Base-by-base conservation (phyloP, 129 eudicot genomes). In the Flaveria brownii region DNA sequence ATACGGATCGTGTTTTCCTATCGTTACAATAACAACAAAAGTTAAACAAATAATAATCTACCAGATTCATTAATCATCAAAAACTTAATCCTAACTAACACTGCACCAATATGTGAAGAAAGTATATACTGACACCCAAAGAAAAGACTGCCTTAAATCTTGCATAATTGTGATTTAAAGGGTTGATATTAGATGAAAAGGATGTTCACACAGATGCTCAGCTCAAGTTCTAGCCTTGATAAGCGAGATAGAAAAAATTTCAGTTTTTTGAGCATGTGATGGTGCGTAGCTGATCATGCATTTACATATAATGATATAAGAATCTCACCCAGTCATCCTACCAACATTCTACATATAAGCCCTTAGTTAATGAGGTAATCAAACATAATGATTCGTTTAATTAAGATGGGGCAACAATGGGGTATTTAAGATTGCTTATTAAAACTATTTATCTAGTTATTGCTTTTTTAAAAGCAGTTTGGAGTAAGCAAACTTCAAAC, bases 1-100 rank as follows among this genome's bases (percentile, higher is more conserved):
- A 92, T 73, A 86, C 67, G 46, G 86, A 72, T 13, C 96, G 85
- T 61, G 96, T 92, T 74, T 91, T 84, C 71, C 96, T 92, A 85
- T 60, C 17, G 74, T 49, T 36, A 73, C 64, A 75, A 72, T 52
- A 64, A 62, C 45, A 22, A 54, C 33, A 72, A 0, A 14, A 49
- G 45, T 49, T 36, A 28, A 45, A 49, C 14, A 36, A 10, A 22
- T 36, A 51, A 39, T 56, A 39, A 73, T 73, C 56, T 20, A 41
- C 16, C 16, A 66, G 28, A 36, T 66, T 20, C 71, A 66, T 66
- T 41, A 66, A 66, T 66, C 25, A 41, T 16, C 16, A 66, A 66
- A 16, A 25, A 15, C 11, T 41, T 67, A 39, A 41, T 67, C 28
- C 12, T 65, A 65, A 65, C 49, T 39, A 65, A 67, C 9, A 41